These are phyloP conservation scores for Ophiocordyceps camponoti-leonardi DNA, from an alignment of 2,329 filamentous ascomycete species.

Conservation along the genomic window DNA sequence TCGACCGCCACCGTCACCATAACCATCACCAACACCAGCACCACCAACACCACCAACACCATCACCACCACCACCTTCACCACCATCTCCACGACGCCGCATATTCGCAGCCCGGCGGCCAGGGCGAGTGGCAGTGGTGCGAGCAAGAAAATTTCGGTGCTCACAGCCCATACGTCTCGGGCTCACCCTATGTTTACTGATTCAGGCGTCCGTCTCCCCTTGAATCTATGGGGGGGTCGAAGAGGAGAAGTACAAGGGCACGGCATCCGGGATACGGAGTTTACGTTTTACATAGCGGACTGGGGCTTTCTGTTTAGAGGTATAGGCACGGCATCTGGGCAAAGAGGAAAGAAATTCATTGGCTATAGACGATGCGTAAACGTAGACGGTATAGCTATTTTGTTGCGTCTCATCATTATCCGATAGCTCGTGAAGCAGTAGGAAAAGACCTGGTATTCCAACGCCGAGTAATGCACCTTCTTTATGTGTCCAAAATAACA, in stretches of 20 bases:
- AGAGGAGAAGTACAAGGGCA: no score
- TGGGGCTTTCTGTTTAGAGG: background rate
- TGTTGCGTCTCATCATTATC: no score
- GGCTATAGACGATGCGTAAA: background rate
- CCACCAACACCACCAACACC: no score
- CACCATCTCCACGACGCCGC: background rate
- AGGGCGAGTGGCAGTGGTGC: conserved; percentile 17
- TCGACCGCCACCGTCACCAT: background rate
- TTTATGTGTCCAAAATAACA: no score
- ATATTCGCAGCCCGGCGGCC: conserved; percentile 1
- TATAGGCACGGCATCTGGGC: background rate
- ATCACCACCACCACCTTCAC: background rate
- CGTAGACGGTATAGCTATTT: background rate
- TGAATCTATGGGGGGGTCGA: background rate
- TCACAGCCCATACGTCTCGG: conserved; percentile 7
- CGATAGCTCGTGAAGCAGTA: background rate
- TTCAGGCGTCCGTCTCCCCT: background rate
- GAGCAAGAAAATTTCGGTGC: conserved; percentile 15
- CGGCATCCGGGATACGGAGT: background rate
- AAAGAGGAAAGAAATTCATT: background rate
- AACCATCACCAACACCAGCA: no score
- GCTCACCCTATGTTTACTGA: conserved; percentile 15
- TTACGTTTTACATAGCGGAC: background rate
- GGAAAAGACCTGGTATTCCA: background rate
- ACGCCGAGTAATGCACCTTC: background rate